Evolutionary conservation across 805 yeast genomes (phyloP), one percentile per base, ranked within the genome.

Genomic region (Yueomyces sp.): DNA sequence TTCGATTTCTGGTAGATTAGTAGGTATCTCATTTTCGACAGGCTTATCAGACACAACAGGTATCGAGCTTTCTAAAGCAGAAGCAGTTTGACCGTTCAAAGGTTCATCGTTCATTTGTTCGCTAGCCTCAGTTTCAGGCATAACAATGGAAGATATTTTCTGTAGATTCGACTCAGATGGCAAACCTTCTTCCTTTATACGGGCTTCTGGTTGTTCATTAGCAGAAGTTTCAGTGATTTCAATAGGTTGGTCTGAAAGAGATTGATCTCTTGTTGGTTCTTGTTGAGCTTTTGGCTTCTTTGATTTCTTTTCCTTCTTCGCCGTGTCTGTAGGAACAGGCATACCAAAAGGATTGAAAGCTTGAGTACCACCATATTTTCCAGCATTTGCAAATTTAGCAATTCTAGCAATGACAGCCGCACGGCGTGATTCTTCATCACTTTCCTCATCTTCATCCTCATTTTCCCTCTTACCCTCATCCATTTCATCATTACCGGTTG

Each of bases 301-400:
- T 27, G 12, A 31, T 26, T 26, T 52, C 50, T n/a, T 43, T 50
- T 9, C 37, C 48, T 34, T 6, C 9, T 30, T 6, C 9, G 9
- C 33, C 6, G 33, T 30, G 9, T 30, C 9, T 30, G 33, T 30
- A 19, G 64, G 44, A 6, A 61, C 49, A n/a, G 48, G 42, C 36
- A 53, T 51, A 40, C 66, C 70, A 47, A 68, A 68, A 34, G 73
- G 73, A 42, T 68, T 68, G 46, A 68, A 67, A 1, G 63, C 32
- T 37, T 87, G 88, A 62, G 37, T n/a, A 52, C 61, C 63, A 38
- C 87, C 88, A 62, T 79, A 73, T 79, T 83, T 75, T 45, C 84
- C 81, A 11, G 78, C 77, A 26, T 95, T 94, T 0, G 96, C 83
- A 26, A 90, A 73, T 53, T 81, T 85, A n/a, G 98, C 97, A 96